These are phyloP conservation scores for Quercus wislizeni DNA, from an alignment of 306 rosid species.

Conservation along the genomic window DNA sequence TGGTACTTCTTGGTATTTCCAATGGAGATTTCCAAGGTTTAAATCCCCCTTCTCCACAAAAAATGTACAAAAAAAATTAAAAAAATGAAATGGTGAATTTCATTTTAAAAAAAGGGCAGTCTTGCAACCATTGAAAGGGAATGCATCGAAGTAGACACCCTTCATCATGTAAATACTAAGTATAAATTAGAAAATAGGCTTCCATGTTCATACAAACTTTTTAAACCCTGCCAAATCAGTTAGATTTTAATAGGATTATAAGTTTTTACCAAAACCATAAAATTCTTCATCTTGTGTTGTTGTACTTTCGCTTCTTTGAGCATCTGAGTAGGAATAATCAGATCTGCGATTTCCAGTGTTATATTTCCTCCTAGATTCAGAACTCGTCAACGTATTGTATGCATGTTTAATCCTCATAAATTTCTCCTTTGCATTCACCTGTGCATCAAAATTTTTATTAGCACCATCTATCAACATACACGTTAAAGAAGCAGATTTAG, in stretches of 20 bases:
- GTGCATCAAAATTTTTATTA: slow-evolving; percentile 23
- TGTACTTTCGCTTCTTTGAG: slow-evolving; percentile 52
- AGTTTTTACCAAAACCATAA: slow-evolving; percentile 76
- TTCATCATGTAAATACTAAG: not conserved
- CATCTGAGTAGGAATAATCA: slow-evolving; percentile 41
- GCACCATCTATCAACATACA: not conserved
- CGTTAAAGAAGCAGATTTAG: not conserved
- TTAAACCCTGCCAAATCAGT: not conserved
- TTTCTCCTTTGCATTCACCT: slow-evolving; percentile 86
- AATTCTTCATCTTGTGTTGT: slow-evolving; percentile 61
- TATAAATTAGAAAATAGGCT: not conserved
- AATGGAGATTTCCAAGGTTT: too few species aligned
- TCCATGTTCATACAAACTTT: not conserved
- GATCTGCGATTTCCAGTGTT: slow-evolving; percentile 55
- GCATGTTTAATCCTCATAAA: slow-evolving; percentile 96
- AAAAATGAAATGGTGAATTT: too few species aligned
- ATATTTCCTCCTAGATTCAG: slow-evolving; percentile 69
- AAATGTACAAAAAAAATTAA: too few species aligned
- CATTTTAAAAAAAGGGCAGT: too few species aligned
- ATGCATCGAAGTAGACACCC: not conserved
- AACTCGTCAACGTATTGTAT: slow-evolving; percentile 73
- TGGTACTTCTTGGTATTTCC: too few species aligned
- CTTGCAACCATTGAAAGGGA: not conserved
- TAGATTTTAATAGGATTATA: slow-evolving; percentile 2
- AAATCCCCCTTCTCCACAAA: too few species aligned